Conservation (phyloP, 2,329 filamentous ascomycete species). For the Aspergillus clavatus region DNA sequence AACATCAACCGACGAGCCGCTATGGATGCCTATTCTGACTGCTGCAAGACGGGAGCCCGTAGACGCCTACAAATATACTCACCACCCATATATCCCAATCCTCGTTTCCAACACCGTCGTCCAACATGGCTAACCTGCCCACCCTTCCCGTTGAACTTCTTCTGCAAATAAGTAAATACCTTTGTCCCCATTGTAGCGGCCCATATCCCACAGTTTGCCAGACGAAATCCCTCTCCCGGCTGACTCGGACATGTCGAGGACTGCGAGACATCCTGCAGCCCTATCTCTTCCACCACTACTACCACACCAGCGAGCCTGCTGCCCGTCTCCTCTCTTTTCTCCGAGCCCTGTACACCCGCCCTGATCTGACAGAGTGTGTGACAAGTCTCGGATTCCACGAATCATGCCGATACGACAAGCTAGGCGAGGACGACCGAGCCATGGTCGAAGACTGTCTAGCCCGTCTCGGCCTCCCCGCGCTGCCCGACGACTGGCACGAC, state of each 20-base stretch:
- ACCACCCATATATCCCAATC: background rate
- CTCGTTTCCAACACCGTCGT: background rate
- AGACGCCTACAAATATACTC: background rate
- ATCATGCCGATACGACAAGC: background rate
- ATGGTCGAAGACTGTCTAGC: conserved; percentile 2
- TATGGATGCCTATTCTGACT: background rate
- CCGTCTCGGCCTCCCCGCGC: background rate
- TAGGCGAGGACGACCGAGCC: background rate
- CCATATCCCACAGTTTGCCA: background rate
- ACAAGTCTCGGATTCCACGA: background rate
- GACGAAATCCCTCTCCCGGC: background rate
- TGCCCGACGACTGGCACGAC: background rate
- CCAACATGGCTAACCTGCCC: background rate
- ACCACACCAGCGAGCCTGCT: background rate
- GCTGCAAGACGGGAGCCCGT: no score
- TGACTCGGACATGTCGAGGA: conserved; percentile 2
- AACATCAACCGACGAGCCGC: background rate
- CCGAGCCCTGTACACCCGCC: background rate
- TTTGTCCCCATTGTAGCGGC: background rate
- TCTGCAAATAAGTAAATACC: background rate
- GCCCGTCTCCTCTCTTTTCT: conserved; percentile 1
- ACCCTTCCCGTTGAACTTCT: background rate
- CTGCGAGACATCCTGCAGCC: conserved; percentile 1
- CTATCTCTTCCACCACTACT: background rate
- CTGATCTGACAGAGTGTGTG: conserved; percentile 2